Evolutionary conservation across 345 rosid species (phyloP).

Genomic region (Pugionium cornutum): DNA sequence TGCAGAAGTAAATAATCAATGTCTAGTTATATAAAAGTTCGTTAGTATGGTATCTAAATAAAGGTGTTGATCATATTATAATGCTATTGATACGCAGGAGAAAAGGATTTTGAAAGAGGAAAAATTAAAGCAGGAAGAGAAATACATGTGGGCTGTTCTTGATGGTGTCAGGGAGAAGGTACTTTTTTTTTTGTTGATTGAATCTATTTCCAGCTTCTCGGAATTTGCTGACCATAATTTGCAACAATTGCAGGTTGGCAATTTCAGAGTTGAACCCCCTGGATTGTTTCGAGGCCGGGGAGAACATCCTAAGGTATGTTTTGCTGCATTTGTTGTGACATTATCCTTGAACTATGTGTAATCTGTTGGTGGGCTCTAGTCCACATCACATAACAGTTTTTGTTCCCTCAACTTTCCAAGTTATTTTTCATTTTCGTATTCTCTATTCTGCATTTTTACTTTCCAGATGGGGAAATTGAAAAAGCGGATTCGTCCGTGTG

Average conservation of each 20-base stretch:
- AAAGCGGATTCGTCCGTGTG: conserved; percentile 75
- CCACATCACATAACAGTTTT: conserved; percentile 8
- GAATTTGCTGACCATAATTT: conserved; percentile 9
- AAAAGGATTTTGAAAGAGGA: conserved; percentile 72
- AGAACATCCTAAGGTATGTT: conserved; percentile 80
- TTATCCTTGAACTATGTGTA: conserved; percentile 6
- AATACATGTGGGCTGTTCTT: conserved; percentile 91
- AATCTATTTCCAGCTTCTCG: conserved; percentile 8
- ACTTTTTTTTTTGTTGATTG: conserved; percentile 21
- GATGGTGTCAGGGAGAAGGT: conserved; percentile 94
- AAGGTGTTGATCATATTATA: no score
- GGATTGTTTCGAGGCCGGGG: conserved; percentile 87
- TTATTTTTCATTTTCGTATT: conserved; percentile 18
- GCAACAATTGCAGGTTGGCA: conserved; percentile 65
- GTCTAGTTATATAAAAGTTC: no score
- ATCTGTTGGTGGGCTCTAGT: conserved; percentile 17
- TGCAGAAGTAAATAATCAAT: background rate
- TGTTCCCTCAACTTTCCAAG: background rate
- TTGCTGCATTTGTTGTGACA: conserved; percentile 5
- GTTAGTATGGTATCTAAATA: no score
- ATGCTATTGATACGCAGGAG: conserved; percentile 50
- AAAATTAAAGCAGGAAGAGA: conserved; percentile 71
- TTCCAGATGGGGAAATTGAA: conserved; percentile 87
- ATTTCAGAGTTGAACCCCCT: conserved; percentile 90
- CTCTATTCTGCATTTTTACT: conserved; percentile 11